A percentile compares a stretch with the other conserved stretches of the same genome.
Conservation (phyloP, 2,329 filamentous ascomycete species). For the Cyclaneusma minus region DNA sequence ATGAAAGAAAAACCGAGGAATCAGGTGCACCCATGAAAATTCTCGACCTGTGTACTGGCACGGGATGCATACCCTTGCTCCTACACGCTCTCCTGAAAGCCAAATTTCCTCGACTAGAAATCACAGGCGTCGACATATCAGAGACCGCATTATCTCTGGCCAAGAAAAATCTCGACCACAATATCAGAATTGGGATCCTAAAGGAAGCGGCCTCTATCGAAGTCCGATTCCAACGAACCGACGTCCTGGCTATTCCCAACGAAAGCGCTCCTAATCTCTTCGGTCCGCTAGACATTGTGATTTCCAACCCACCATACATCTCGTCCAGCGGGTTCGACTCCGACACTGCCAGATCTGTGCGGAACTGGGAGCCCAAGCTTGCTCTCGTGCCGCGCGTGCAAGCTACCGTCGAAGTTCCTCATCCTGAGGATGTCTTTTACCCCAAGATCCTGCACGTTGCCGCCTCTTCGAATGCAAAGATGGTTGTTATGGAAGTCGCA, state of each 20-base stretch:
- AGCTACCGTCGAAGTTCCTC: slow-evolving; percentile 3
- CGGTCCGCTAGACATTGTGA: slow-evolving; percentile 35
- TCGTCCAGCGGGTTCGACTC: slow-evolving; percentile 44
- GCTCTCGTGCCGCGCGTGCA: slow-evolving; percentile 52
- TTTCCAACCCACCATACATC: slow-evolving; percentile 88
- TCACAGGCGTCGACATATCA: slow-evolving; percentile 63
- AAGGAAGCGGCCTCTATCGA: slow-evolving; percentile 10
- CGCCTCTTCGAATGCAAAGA: slow-evolving; percentile 26
- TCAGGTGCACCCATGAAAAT: slow-evolving; percentile 34
- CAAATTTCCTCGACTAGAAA: slow-evolving; percentile 24
- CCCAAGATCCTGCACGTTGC: slow-evolving; percentile 43
- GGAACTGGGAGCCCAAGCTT: slow-evolving; percentile 63
- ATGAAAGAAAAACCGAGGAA: slow-evolving; percentile 1
- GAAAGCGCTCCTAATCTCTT: no score
- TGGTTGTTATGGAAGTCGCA: slow-evolving; percentile 57
- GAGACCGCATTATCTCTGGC: slow-evolving; percentile 48
- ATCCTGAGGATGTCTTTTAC: slow-evolving; percentile 47
- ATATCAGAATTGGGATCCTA: slow-evolving; percentile 21
- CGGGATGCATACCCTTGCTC: slow-evolving; percentile 75
- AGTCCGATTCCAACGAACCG: slow-evolving; percentile 29
- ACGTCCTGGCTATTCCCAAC: slow-evolving; percentile 33
- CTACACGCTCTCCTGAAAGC: slow-evolving; percentile 45
- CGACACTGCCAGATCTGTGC: slow-evolving; percentile 57
- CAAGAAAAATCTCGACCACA: slow-evolving; percentile 41
- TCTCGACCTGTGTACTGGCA: slow-evolving; percentile 79